phyloP scores from a whole-genome alignment of 768 basidiomycete genomes.

The Phylloporus sp. region DNA sequence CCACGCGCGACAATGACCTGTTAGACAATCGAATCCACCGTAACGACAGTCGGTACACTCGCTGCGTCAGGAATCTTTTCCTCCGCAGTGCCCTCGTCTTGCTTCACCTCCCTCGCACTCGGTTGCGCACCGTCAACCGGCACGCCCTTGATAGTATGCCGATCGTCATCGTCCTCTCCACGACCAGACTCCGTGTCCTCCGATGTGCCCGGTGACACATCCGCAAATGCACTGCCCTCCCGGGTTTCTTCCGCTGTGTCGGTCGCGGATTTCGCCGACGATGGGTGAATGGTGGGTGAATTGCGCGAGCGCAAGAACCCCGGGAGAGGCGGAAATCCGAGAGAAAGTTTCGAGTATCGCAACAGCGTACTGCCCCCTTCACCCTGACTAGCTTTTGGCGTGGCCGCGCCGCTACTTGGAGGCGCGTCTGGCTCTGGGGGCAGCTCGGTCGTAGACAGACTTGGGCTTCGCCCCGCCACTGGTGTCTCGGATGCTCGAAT shows the following conservation, averaged over 20 bases:
- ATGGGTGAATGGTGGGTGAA: conserved; percentile 38
- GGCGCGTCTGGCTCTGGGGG: conserved; percentile 38
- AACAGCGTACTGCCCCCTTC: conserved; percentile 30
- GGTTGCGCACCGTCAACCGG: conserved; percentile 18
- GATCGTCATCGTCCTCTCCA: conserved; percentile 39
- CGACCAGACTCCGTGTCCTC: conserved; percentile 5
- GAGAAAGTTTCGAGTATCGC: conserved; percentile 40
- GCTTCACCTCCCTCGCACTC: conserved; percentile 11
- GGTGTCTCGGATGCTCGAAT: conserved; percentile 24
- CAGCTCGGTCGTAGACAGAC: conserved; percentile 12
- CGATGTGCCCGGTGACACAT: conserved; percentile 4
- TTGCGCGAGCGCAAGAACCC: conserved; percentile 61
- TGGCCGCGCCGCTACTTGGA: conserved; percentile 51
- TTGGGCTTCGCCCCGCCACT: conserved; percentile 20
- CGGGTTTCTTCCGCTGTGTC: conserved; percentile 18
- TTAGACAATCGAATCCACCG: conserved; percentile 21
- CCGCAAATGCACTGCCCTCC: conserved; percentile 16
- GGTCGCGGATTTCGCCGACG: conserved; percentile 19
- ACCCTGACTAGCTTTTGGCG: conserved; percentile 43
- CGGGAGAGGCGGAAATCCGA: conserved; percentile 58
- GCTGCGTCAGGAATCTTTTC: conserved; percentile 20
- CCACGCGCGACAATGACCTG: conserved; percentile 1
- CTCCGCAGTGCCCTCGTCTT: conserved; percentile 11
- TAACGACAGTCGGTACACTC: conserved; percentile 16
- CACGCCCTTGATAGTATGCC: conserved; percentile 35